These are phyloP conservation scores for Jaltomata sinuosa DNA, from an alignment of 257 asterid genomes.

Conservation along the genomic window DNA sequence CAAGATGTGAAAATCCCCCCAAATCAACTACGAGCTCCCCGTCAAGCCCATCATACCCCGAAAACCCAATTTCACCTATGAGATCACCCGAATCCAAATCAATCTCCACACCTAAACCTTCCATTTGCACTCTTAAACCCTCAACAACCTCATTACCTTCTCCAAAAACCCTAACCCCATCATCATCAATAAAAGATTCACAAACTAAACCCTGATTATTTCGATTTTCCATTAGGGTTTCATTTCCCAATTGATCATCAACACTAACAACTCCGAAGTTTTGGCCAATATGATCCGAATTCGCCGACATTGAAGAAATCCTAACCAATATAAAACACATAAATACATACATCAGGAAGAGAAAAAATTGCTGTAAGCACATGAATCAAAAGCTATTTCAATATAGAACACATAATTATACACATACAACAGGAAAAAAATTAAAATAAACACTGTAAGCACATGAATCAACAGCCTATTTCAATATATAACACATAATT, in stretches of 20 bases:
- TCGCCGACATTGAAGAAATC: slow-evolving; percentile 25
- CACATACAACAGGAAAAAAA: too few relatives aligned
- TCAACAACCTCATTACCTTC: not conserved
- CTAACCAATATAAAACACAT: slow-evolving; percentile 18
- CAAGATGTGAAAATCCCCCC: slow-evolving; percentile 1
- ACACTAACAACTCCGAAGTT: slow-evolving; percentile 5
- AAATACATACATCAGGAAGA: not conserved
- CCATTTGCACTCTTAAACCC: not conserved
- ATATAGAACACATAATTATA: not conserved
- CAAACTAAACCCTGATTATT: slow-evolving; percentile 2
- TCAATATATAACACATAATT: slow-evolving; percentile 2
- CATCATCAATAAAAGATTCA: slow-evolving; percentile 15
- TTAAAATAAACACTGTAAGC: too few relatives aligned
- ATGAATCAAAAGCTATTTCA: not conserved
- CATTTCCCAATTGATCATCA: slow-evolving; percentile 14
- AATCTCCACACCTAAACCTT: not conserved
- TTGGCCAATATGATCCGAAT: slow-evolving; percentile 11
- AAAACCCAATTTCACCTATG: not conserved
- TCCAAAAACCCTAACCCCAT: slow-evolving; percentile 34
- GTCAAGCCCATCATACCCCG: not conserved
- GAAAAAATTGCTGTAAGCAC: not conserved
- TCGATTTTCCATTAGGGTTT: slow-evolving; percentile 23
- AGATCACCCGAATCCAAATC: not conserved
- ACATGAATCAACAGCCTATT: not conserved
- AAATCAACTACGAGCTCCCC: not conserved